Percentiles rank a stretch among this genome's conserved stretches.
These are phyloP conservation scores for Globisporangium carolinianum DNA, from an alignment of 352 stramenopile genomes.

Conservation along the genomic window DNA sequence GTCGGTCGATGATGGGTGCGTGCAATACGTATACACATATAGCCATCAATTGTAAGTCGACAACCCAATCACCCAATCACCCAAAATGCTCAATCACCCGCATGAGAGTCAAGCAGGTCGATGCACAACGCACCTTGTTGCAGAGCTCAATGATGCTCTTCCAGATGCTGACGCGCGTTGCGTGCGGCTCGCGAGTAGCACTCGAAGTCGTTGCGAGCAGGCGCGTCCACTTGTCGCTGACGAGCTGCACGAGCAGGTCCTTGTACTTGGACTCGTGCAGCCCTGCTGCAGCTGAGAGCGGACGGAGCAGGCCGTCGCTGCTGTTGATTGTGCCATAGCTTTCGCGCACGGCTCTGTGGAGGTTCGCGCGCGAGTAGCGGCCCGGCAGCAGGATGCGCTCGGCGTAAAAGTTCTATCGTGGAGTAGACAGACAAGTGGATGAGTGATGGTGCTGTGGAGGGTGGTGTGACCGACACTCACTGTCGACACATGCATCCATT, in stretches of 20 bases:
- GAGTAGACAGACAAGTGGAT: too few species aligned
- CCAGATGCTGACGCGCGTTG: conserved; percentile 43
- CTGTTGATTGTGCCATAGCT: conserved; percentile 26
- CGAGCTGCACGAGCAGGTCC: conserved; percentile 42
- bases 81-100: not conserved
- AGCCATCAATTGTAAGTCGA: too few species aligned
- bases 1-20: too few species aligned
- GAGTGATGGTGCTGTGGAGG: too few species aligned
- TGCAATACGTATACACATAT: not conserved
- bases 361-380: conserved; percentile 56
- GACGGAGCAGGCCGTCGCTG: not conserved
- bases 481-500: not conserved
- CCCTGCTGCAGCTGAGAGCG: conserved; percentile 3
- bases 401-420: conserved; percentile 38
- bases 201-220: too few species aligned
- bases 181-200: too few species aligned
- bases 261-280: conserved; percentile 59
- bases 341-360: conserved; percentile 57
- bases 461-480: too few species aligned
- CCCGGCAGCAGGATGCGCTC: conserved; percentile 53
- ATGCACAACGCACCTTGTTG: conserved; percentile 28
- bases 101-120: not conserved
- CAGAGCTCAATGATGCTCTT: conserved; percentile 60
- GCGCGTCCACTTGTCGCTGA: conserved; percentile 11
- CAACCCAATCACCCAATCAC: not conserved